These are phyloP conservation scores for Aspergillus sparsus DNA, from an alignment of 495 filamentous ascomycete species.

Conservation along the genomic window DNA sequence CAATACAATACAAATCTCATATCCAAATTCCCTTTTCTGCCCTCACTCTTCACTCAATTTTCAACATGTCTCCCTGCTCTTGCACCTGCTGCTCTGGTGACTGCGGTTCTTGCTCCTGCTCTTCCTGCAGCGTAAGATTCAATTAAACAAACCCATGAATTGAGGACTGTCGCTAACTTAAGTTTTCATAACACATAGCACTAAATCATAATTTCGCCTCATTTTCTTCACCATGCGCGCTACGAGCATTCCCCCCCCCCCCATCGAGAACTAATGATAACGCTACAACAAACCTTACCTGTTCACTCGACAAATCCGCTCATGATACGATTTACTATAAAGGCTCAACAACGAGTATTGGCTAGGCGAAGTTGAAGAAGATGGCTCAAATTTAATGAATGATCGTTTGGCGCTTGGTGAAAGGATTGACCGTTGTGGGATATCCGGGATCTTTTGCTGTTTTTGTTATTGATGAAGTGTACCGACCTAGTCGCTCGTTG, in stretches of 20 bases:
- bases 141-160: background rate
- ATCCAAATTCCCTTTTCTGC: background rate
- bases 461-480: too few relatives aligned
- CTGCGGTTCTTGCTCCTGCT: constrained; percentile 19
- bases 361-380: background rate
- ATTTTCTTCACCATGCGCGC: constrained; percentile 12
- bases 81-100: constrained; percentile 22
- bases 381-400: too few relatives aligned
- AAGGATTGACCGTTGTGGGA: too few relatives aligned
- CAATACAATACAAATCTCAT: background rate
- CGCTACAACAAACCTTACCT: background rate
- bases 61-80: constrained; percentile 21
- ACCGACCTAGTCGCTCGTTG: too few relatives aligned
- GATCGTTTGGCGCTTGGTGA: too few relatives aligned
- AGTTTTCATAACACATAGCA: constrained; percentile 12
- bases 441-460: too few relatives aligned
- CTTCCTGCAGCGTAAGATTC: constrained; percentile 16
- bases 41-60: constrained; percentile 6
- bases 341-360: background rate
- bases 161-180: constrained; percentile 7
- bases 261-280: background rate
- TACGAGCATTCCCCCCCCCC: background rate
- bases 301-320: background rate
- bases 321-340: background rate
- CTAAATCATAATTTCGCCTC: constrained; percentile 13